A percentile compares a stretch with the other conserved stretches of the same genome.
Conservation (phyloP, 306 rosid species). For the Dicorynia guianensis region DNA sequence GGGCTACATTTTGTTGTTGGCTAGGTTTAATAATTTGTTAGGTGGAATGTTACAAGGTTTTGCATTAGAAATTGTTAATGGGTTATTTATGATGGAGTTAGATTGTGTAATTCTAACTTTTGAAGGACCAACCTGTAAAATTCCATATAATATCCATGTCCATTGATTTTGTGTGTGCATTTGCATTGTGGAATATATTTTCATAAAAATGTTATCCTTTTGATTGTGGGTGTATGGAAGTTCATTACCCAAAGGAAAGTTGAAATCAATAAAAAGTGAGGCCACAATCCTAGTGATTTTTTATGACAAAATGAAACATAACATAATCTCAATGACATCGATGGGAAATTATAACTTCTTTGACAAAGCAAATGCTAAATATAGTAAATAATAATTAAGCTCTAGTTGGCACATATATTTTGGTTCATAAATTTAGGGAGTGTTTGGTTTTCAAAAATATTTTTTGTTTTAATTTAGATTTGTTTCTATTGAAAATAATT, state of each 20-base stretch:
- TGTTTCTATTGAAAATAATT: too few species aligned
- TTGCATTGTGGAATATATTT: not conserved
- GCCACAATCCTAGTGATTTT: not conserved
- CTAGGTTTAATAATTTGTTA: not conserved
- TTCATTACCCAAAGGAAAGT: not conserved
- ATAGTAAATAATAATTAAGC: not conserved
- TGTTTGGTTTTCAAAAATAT: too few species aligned
- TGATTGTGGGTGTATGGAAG: constrained; percentile 12
- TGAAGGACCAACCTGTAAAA: constrained; percentile 16
- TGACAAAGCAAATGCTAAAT: not conserved
- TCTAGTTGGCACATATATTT: not conserved
- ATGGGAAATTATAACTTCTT: not conserved
- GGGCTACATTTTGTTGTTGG: not conserved
- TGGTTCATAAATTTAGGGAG: not conserved
- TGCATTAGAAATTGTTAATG: not conserved
- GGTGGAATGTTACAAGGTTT: not conserved
- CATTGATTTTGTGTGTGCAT: not conserved
- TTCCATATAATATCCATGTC: constrained; percentile 17
- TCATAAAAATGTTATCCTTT: not conserved
- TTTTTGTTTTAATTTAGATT: too few species aligned
- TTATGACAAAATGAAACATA: not conserved
- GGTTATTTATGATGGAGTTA: not conserved
- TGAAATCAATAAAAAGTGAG: not conserved
- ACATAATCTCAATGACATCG: not conserved
- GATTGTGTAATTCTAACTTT: constrained; percentile 2